Conservation (phyloP, 768 basidiomycete genomes). For the Rhodotorula sphaerocarpa region DNA sequence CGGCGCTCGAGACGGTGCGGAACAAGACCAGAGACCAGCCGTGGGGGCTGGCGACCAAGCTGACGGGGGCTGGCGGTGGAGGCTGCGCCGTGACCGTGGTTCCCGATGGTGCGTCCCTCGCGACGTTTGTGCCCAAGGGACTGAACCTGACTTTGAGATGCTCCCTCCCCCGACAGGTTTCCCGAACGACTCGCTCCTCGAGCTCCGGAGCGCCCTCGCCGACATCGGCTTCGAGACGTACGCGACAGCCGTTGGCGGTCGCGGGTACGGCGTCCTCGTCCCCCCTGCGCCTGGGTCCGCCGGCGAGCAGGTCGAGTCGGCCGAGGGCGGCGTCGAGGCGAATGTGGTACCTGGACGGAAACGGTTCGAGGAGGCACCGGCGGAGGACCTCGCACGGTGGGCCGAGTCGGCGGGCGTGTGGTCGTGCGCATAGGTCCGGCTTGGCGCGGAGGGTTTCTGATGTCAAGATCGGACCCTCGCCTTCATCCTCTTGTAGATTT, state of each 20-base stretch:
- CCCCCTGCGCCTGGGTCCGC: not conserved
- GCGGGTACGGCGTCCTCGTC: slow-evolving; percentile 65
- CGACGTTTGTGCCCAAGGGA: not conserved
- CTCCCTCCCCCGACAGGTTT: slow-evolving; percentile 59
- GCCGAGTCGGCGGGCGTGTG: slow-evolving; percentile 10
- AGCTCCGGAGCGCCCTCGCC: slow-evolving; percentile 56
- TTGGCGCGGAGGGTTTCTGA: too few species aligned
- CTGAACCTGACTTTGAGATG: too few species aligned
- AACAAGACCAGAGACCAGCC: slow-evolving; percentile 58
- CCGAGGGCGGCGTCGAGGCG: slow-evolving; percentile 35
- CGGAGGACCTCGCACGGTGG: slow-evolving; percentile 30
- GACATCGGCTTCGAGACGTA: slow-evolving; percentile 69
- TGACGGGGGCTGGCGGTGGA: slow-evolving; percentile 96
- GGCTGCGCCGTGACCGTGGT: slow-evolving; percentile 95
- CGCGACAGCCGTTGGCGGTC: slow-evolving; percentile 85
- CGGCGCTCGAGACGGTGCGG: slow-evolving; percentile 71
- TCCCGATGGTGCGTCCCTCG: slow-evolving; percentile 65
- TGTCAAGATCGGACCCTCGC: too few species aligned
- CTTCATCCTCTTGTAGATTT: too few species aligned
- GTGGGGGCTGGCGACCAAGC: slow-evolving; percentile 73
- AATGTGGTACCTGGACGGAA: slow-evolving; percentile 13
- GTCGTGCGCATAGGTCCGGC: not conserved
- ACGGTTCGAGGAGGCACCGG: slow-evolving; percentile 20
- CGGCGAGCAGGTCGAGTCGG: slow-evolving; percentile 6
- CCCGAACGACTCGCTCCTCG: slow-evolving; percentile 52